Evolutionary conservation across 768 basidiomycete species (phyloP), one percentile per base, ranked within the genome.

Genomic region (Lactifluus hygrophoroides): DNA sequence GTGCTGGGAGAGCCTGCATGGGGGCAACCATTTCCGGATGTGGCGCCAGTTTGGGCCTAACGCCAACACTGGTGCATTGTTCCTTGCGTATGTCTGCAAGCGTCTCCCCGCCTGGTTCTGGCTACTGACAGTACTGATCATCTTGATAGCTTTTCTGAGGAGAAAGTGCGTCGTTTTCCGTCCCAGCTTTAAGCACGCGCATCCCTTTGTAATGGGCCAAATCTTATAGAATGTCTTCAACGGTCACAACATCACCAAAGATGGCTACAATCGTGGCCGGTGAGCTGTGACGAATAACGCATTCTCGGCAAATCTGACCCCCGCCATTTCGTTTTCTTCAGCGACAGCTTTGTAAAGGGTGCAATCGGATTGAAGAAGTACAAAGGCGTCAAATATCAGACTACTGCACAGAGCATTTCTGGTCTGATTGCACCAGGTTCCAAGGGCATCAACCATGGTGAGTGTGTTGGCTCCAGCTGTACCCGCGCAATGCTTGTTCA

Each of bases 341-440:
- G 63, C n/a, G 56, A 64, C 25, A 28, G 8, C 17, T 37, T 64
- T 17, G 61, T 54, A 14, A 16, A 50, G 2, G 30, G 40, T 13
- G 63, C 63, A n/a, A 8, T 49, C 16, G 42, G 16, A 14, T 17
- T 34, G n/a, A 58, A 54, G 40, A 8, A 10, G 38, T 59, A 56
- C 23, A 10, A n/a, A 43, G 46, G 61, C 27, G 27, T 62, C 50
- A 73, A 63, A 0, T 88, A 85, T 61, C 65, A 54, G 19, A 80
- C 82, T 0, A 70, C 68, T 1, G 75, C 72, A 9, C 56, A 73
- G 63, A 77, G 77, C 50, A 46, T 86, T 23, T 78, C 77, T 2
- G 81, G 81, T 5, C 72, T 88, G 25, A 74, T 86, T 58, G 64
- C 77, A 3, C 61, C 79, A 5, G 85, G 85, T 5, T 69, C 73